A percentile compares a stretch with the other conserved stretches of the same genome.
These are phyloP conservation scores for Tolypocladium ovalisporum DNA, from an alignment of 2,329 filamentous ascomycete genomes.

Conservation along the genomic window DNA sequence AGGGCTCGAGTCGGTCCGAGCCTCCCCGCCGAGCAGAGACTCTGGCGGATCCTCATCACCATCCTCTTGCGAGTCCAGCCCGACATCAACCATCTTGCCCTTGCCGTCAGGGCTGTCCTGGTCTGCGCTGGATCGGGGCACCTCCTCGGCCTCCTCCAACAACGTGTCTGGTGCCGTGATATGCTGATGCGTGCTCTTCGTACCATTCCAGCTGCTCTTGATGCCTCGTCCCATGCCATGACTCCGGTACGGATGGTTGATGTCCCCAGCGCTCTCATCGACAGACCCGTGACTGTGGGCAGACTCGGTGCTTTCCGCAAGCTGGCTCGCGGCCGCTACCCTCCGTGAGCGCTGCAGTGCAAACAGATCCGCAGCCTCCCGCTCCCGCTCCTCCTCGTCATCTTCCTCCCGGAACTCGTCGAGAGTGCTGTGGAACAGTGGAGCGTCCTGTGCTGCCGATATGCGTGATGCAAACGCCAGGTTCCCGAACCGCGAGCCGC, in stretches of 20 bases:
- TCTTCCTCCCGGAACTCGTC: slow-evolving; percentile 90
- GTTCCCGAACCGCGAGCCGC: slow-evolving; percentile 61
- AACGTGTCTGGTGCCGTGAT: slow-evolving; percentile 17
- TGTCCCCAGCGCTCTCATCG: slow-evolving; percentile 18
- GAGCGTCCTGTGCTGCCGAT: slow-evolving; percentile 63
- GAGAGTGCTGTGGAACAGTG: slow-evolving; percentile 85
- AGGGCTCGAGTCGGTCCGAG: slow-evolving; percentile 39
- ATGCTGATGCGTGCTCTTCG: slow-evolving; percentile 27
- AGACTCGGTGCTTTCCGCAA: slow-evolving; percentile 77
- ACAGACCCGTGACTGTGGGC: slow-evolving; percentile 26
- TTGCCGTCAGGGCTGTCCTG: slow-evolving; percentile 25
- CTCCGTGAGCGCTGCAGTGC: slow-evolving; percentile 82
- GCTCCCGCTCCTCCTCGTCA: slow-evolving; percentile 80
- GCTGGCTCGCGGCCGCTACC: slow-evolving; percentile 72
- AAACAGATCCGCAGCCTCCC: slow-evolving; percentile 89
- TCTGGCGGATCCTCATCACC: slow-evolving; percentile 47
- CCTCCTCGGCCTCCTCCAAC: slow-evolving; percentile 32
- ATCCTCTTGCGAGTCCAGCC: slow-evolving; percentile 58
- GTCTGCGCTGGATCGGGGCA: slow-evolving; percentile 21
- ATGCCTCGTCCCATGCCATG: slow-evolving; percentile 41
- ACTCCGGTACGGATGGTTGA: slow-evolving; percentile 29
- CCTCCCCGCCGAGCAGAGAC: slow-evolving; percentile 46
- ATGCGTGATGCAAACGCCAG: slow-evolving; percentile 67
- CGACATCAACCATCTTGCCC: slow-evolving; percentile 76
- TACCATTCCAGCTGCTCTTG: slow-evolving; percentile 54